Percentiles rank a stretch among this genome's conserved stretches.
These are phyloP conservation scores for Arthroderma sp. DNA, from an alignment of 2,329 filamentous ascomycete species.

Conservation along the genomic window DNA sequence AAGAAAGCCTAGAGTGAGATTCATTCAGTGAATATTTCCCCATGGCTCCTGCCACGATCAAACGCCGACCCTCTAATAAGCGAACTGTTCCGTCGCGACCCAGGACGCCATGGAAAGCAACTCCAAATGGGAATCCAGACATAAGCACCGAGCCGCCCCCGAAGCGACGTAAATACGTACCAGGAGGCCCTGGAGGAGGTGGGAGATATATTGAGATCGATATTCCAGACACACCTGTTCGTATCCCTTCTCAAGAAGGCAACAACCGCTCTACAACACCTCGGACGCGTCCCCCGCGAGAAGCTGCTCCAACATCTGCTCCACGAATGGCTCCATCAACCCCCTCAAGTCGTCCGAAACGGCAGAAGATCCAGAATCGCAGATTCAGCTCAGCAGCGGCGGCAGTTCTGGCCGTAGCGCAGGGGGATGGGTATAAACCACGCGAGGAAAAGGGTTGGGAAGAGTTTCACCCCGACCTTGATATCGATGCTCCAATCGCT, in stretches of 20 bases:
- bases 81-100: slow-evolving; percentile 19
- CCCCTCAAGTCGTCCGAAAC: slow-evolving; percentile 26
- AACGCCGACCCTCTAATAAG: slow-evolving; percentile 15
- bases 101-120: slow-evolving; percentile 21
- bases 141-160: slow-evolving; percentile 45
- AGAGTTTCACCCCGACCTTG: slow-evolving; percentile 90
- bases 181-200: slow-evolving; percentile 74
- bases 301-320: slow-evolving; percentile 30
- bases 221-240: slow-evolving; percentile 45
- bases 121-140: slow-evolving; percentile 18
- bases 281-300: slow-evolving; percentile 24
- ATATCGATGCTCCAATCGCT: slow-evolving; percentile 69
- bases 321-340: slow-evolving; percentile 16
- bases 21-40: no score
- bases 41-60: slow-evolving; percentile 19
- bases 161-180: slow-evolving; percentile 66
- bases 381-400: slow-evolving; percentile 73
- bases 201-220: slow-evolving; percentile 70
- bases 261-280: slow-evolving; percentile 24
- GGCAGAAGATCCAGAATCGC: slow-evolving; percentile 33
- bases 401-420: slow-evolving; percentile 74
- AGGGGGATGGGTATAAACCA: slow-evolving; percentile 93
- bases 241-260: neutral
- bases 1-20: no score
- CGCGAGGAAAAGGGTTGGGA: slow-evolving; percentile 95